Base-by-base conservation (phyloP, 768 basidiomycete species). In the Mycena filopes region DNA sequence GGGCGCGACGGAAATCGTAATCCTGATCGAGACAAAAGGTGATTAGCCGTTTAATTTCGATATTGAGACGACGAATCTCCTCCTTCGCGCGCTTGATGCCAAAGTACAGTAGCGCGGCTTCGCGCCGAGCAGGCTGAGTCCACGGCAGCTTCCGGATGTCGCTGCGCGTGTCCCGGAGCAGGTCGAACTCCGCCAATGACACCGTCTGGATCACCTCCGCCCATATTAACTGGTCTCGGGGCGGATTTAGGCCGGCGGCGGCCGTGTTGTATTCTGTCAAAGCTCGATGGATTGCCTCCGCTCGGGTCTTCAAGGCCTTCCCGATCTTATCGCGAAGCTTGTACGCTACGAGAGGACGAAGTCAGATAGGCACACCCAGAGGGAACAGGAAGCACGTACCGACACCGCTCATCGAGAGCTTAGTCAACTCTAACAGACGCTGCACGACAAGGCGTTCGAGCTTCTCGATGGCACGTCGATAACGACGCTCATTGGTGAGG, bases 11-110 rank as follows among this genome's bases (percentile, higher is more conserved):
- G 33, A 46, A 46, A 36, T 57, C 45, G 6, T 33, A 25, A 20
- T 58, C 46, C 7, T 58, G 36, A 26, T 58, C 57, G 15, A 58
- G 20, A 46, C 48, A 48, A 38, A 40, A 48, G 11, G 57, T 58
- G 3, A 58, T 21, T 2, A 47, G 38, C 2, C 38, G 57, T 8
- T 5, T 8, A n/a, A 58, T 58, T 20, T 58, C 57, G 8, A 58
- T 26, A 21, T 58, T 49, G 2, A 49, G 23, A 1, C 57, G 38
- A 1, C 7, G 15, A 4, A 48, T 58, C 31, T 58, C 57, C 31
- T 58, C 57, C 25, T 41, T 41, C 4, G 57, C 33, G 28, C 57
- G 33, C 36, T 40, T 40, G 18, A 58, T 58, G 1, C 47, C 57
- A 36, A 58, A 58, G 38, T 58, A 58, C 4, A 58, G 26, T 3